A percentile compares a stretch with the other conserved stretches of the same genome.
Evolutionary conservation across 768 basidiomycete species (phyloP).

Genomic region (Mycena leptocephala): DNA sequence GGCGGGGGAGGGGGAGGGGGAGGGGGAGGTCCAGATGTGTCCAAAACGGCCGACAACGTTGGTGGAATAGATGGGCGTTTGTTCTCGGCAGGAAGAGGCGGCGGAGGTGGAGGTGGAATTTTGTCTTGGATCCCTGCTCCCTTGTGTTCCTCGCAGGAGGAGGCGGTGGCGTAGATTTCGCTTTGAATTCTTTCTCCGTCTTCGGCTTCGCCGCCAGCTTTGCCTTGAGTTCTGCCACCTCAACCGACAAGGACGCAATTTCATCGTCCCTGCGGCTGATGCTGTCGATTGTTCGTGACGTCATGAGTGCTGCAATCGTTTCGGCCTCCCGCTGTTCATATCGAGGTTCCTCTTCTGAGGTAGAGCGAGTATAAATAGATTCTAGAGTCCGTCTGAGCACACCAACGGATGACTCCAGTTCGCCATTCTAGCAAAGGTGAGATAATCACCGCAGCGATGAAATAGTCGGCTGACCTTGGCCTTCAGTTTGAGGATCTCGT

Average conservation of each 20-base stretch:
- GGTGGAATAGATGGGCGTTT: conserved; percentile 46
- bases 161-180: no score
- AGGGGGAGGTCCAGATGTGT: conserved; percentile 35
- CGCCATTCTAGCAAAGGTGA: conserved; percentile 60
- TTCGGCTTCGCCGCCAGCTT: conserved; percentile 68
- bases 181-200: conserved; percentile 83
- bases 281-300: no score
- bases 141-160: no score
- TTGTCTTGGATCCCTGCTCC: no score
- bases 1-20: conserved; percentile 39
- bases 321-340: no score
- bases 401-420: conserved; percentile 67
- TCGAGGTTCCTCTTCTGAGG: no score
- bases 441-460: background rate
- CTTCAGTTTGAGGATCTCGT: conserved; percentile 83
- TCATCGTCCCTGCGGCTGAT: conserved; percentile 56
- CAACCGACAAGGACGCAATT: conserved; percentile 65
- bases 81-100: conserved; percentile 50
- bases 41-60: no score
- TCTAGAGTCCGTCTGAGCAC: no score
- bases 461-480: conserved; percentile 65
- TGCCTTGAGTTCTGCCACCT: conserved; percentile 68
- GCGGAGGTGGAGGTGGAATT: conserved; percentile 47
- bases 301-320: no score
- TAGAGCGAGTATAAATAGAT: no score